Base-by-base conservation (phyloP, 1,139 yeast species). In the Yamadazyma jaroonii region DNA sequence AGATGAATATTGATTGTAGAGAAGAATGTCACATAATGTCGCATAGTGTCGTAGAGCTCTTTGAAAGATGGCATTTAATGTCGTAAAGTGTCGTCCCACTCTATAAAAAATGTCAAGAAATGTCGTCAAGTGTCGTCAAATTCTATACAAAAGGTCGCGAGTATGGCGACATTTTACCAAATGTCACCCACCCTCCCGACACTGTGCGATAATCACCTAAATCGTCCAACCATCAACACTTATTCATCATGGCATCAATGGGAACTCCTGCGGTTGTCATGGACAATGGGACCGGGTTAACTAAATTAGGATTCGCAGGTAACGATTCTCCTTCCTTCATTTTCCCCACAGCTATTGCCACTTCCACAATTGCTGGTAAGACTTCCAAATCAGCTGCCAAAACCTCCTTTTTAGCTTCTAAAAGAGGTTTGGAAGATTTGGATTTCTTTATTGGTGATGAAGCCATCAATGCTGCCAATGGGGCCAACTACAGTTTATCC, bases 241-340 rank as follows among this genome's bases (percentile, higher is more conserved):
- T 7, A 27, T 6, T 11, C 13, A 27, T 27, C 29, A 78, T 77
- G 83, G 73, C 81, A 38, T 69, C 81, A 54, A 76, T 81, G 64
- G 84, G 83, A 47, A 75, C 82, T 44, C 97, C 97, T 35, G 96
- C 97, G 45, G 92, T 89, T 70, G 96, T 89, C 63, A 89, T 89
- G 96, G 96, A 85, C 74, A 85, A 85, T 58, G 99, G 99, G 74
- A 92, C 99, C 49, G 99, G 99, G 47, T 74, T 90, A 54, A 92
- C 98, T 57, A 92, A 92, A 61, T 76, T 92, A 47, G 99, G 99
- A 21, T 92, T 90, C 67, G 98, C 99, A 51, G 99, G 99, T 39
- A 92, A 92, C 60, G 98, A 92, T 64, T 78, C 97, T 11, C 99
- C 99, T 25, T 89, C 97, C 7, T 94, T 86, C 74, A 88, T 92